Base-by-base conservation (phyloP, 2,329 filamentous ascomycete species). In the Exophiala lecanii-corni region DNA sequence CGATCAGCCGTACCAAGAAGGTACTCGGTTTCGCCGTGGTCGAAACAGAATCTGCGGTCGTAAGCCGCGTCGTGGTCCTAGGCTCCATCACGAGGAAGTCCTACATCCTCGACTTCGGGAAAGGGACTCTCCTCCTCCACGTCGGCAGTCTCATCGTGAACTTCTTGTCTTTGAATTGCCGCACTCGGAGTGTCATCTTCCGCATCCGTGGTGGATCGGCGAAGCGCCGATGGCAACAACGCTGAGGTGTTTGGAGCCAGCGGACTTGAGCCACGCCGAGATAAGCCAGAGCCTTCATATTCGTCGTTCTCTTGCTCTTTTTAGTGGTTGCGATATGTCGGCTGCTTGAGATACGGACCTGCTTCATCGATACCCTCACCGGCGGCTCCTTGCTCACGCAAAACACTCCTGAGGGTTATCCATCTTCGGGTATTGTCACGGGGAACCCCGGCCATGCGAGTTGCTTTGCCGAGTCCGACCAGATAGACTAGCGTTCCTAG, bases 1-100 rank as follows among this genome's bases (percentile, higher is more conserved):
- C 39, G 30, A 37, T 46, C 23, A 18, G 30, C n/a, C 17, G 20
- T 46, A n/a, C 39, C 33, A 4, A 46, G 32, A n/a, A 46, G 38
- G 23, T 41, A 42, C 38, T 46, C 43, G 5, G 17, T 6, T 16
- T 46, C 43, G 3, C 32, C 39, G 19, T 42, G 32, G 17, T 26
- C 17, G 15, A 16, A 41, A 41, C 43, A 46, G 23, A 21, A 46
- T 15, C 31, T 36, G 3, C 15, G 31, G 4, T 41, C 39, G 25
- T 41, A 41, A 13, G 43, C 43, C 9, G 10, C 33, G 21, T 30
- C 15, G 9, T 41, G 38, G 26, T 41, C 31, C 43, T 33, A 46
- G 31, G 36, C 13, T 18, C 31, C 28, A 41, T 46, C 39, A 9
- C 31, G 20, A 37, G 43, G 36, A 16, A 34, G 28, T 13, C 41